phyloP scores from a whole-genome alignment of 1,139 yeast genomes.

The Geotrichum histeridarum region DNA sequence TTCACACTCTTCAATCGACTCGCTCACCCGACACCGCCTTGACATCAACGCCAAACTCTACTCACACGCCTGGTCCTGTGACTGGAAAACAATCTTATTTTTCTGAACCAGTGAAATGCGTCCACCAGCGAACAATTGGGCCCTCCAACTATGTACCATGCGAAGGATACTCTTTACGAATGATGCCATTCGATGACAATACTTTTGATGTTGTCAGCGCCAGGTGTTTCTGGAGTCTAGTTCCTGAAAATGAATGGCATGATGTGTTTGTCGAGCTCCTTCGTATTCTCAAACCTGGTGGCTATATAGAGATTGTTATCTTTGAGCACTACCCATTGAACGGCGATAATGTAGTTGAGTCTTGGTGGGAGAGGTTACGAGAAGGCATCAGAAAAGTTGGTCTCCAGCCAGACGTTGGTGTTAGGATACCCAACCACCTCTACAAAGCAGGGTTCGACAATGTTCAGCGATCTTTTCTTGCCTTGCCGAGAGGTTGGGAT shows the following conservation, averaged over 20 bases:
- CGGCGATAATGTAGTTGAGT: slow-evolving; percentile 23
- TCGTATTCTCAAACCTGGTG: slow-evolving; percentile 42
- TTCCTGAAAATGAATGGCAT: slow-evolving; percentile 36
- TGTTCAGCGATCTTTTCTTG: slow-evolving; percentile 29
- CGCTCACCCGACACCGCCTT: too few relatives aligned
- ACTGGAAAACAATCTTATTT: background rate
- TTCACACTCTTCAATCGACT: too few relatives aligned
- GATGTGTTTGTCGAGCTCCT: slow-evolving; percentile 37
- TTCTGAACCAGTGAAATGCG: background rate
- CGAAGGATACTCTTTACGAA: slow-evolving; percentile 32
- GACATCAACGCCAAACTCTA: too few relatives aligned
- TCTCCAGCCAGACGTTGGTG: slow-evolving; percentile 35
- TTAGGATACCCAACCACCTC: slow-evolving; percentile 26
- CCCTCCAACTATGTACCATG: slow-evolving; percentile 35
- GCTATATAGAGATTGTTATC: slow-evolving; percentile 37
- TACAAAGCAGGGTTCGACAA: slow-evolving; percentile 34
- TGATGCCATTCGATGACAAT: slow-evolving; percentile 37
- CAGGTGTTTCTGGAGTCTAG: slow-evolving; percentile 35
- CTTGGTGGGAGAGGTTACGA: slow-evolving; percentile 31
- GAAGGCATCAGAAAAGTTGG: slow-evolving; percentile 28
- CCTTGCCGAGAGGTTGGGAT: slow-evolving; percentile 37
- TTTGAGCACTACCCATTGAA: slow-evolving; percentile 33
- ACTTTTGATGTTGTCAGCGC: slow-evolving; percentile 37
- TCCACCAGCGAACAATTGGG: slow-evolving; percentile 19
- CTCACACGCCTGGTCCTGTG: too few relatives aligned